Conservation (phyloP, 345 rosid species). For the Raphanus sativus region DNA sequence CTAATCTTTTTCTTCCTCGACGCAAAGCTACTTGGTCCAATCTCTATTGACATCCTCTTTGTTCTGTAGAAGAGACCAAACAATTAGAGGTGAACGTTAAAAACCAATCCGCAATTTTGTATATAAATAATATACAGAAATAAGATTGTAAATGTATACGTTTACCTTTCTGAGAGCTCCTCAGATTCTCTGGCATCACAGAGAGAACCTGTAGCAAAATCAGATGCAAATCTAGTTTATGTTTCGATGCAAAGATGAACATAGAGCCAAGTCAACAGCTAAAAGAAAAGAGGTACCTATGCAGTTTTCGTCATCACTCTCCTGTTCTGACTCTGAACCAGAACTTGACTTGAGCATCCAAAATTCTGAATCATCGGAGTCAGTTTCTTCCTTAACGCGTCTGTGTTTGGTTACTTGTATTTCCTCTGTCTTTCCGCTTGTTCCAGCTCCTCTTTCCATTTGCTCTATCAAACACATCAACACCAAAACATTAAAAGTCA, state of each 20-base stretch:
- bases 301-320: conserved; percentile 45
- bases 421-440: conserved; percentile 30
- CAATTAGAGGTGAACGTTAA: not conserved
- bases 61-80: conserved; percentile 50
- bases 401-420: conserved; percentile 30
- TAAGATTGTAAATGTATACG: not conserved
- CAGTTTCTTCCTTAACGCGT: conserved; percentile 37
- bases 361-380: conserved; percentile 43
- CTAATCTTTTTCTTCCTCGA: conserved; percentile 78
- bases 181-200: conserved; percentile 51
- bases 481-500: conserved; percentile 3
- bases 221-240: not conserved
- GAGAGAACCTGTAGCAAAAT: conserved; percentile 25
- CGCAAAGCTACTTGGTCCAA: conserved; percentile 74
- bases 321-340: conserved; percentile 60
- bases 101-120: not conserved
- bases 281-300: conserved; percentile 40
- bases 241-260: not conserved
- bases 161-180: conserved; percentile 55
- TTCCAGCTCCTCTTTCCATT: conserved; percentile 49
- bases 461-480: conserved; percentile 51
- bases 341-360: conserved; percentile 53
- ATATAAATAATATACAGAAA: not conserved
- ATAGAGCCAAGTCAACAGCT: not conserved
- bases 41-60: conserved; percentile 72